Percentiles rank a stretch among this genome's conserved stretches.
These are phyloP conservation scores for Myriangium duriaei DNA, from an alignment of 2,329 filamentous ascomycete species.

Conservation along the genomic window DNA sequence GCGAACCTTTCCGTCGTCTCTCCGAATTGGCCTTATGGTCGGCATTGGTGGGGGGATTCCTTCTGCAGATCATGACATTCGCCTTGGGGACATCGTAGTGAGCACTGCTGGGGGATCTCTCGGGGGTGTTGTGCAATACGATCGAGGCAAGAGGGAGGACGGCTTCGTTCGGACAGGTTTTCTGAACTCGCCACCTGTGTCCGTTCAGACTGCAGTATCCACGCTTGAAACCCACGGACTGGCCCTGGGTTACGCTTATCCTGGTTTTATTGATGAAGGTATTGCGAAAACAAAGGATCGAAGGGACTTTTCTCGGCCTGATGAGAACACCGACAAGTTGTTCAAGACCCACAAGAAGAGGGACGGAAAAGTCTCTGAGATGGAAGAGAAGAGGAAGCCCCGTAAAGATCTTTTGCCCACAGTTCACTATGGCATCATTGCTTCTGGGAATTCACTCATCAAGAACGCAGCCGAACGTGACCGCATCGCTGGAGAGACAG, in stretches of 20 bases:
- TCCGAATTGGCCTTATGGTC: slow-evolving; percentile 16
- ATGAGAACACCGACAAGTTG: background rate
- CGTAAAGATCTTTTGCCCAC: too few relatives aligned
- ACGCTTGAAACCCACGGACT: background rate
- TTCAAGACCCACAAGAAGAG: background rate
- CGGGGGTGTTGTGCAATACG: slow-evolving; percentile 18
- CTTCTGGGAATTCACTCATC: slow-evolving; percentile 24
- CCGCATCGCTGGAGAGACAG: slow-evolving; percentile 5
- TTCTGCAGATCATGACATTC: slow-evolving; percentile 13
- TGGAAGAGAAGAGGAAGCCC: too few relatives aligned
- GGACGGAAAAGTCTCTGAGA: background rate
- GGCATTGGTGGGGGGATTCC: slow-evolving; percentile 18
- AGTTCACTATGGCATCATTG: slow-evolving; percentile 29
- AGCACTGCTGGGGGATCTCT: slow-evolving; percentile 12
- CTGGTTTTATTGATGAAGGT: background rate
- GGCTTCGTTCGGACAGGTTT: background rate
- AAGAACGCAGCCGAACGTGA: slow-evolving; percentile 4
- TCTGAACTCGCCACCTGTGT: background rate
- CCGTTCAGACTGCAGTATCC: background rate
- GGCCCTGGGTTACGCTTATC: background rate
- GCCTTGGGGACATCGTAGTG: slow-evolving; percentile 19
- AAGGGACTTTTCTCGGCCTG: background rate
- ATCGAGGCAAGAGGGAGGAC: slow-evolving; percentile 14
- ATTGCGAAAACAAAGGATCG: background rate
- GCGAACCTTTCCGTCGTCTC: slow-evolving; percentile 9